Percentiles rank a stretch among this genome's conserved stretches.
Conservation (phyloP, 257 asterid genomes). For the Lycium barbarum region DNA sequence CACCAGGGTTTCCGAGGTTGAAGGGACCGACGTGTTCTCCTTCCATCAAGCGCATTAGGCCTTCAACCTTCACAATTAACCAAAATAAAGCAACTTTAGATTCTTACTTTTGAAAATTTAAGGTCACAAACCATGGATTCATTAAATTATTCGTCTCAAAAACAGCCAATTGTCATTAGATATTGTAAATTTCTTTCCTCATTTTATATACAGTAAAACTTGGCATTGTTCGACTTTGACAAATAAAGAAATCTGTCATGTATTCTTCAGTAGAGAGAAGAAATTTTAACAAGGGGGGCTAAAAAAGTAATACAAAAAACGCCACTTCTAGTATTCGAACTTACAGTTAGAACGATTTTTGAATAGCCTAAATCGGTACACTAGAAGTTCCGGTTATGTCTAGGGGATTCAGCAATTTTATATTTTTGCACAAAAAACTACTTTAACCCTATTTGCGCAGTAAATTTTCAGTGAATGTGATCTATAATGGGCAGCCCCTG, state of each 20-base stretch:
- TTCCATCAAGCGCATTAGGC: constrained; percentile 95
- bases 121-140: not conserved
- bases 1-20: constrained; percentile 97
- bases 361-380: not conserved
- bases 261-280: not conserved
- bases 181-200: not conserved
- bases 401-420: not conserved
- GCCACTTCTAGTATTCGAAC: not conserved
- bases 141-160: not conserved
- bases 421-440: not conserved
- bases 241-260: too few species aligned
- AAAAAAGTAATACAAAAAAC: too few species aligned
- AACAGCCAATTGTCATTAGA: not conserved
- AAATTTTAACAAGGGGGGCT: too few species aligned
- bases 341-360: not conserved
- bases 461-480: not conserved
- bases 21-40: constrained; percentile 98
- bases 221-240: not conserved
- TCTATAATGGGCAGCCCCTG: too few species aligned
- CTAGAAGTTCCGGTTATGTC: not conserved
- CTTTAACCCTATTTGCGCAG: not conserved
- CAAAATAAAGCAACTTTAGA: not conserved
- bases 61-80: constrained; percentile 68
- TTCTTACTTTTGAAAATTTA: not conserved
- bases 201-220: not conserved